Percentiles rank a stretch among this genome's conserved stretches.
phyloP scores from a whole-genome alignment of 176 grass and related monocot genomes.

The Poa pratensis region DNA sequence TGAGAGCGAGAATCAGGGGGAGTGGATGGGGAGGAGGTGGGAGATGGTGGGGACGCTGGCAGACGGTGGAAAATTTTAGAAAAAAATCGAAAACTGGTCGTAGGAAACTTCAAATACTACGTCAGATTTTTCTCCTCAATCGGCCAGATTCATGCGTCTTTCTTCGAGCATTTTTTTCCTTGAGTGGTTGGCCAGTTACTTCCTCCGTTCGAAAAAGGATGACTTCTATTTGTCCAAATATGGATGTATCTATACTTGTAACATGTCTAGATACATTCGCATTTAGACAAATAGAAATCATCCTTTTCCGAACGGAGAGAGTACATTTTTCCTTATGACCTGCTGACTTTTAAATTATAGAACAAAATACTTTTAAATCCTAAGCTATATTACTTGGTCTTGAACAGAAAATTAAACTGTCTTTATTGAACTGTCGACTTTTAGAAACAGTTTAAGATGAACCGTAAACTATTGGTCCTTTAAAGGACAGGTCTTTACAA shows the following conservation, averaged over 20 bases:
- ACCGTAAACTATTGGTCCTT: neutral
- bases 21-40: slow-evolving; percentile 25
- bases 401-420: neutral
- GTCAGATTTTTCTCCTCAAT: neutral
- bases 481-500: neutral
- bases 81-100: neutral
- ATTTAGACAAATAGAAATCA: too few relatives aligned
- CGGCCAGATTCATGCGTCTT: neutral
- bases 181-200: too few relatives aligned
- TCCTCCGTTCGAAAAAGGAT: too few relatives aligned
- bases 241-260: too few relatives aligned
- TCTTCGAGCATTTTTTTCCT: too few relatives aligned
- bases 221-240: too few relatives aligned
- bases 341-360: neutral
- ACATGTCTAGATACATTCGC: too few relatives aligned
- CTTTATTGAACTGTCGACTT: neutral
- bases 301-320: too few relatives aligned
- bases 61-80: neutral
- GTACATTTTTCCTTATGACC: neutral
- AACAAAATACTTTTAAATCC: neutral
- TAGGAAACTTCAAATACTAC: neutral
- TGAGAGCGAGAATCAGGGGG: neutral
- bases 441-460: neutral
- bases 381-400: neutral
- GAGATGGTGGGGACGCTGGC: neutral